phyloP scores from a whole-genome alignment of 148 eudicot species.

The Pharnaceum exiguum region DNA sequence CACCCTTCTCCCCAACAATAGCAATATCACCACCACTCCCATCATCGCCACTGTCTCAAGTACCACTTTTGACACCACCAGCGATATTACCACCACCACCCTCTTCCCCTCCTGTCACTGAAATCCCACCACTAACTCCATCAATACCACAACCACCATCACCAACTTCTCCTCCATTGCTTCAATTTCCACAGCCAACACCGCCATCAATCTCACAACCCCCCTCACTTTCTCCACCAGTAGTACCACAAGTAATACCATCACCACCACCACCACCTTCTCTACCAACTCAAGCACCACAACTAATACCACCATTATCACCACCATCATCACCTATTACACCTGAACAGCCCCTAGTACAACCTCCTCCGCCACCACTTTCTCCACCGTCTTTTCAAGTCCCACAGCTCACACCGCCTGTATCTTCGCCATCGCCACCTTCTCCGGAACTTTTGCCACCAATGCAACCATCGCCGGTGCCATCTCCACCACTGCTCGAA shows the following conservation, averaged over 20 bases:
- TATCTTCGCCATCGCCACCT: not conserved
- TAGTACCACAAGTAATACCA: not conserved
- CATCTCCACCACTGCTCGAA: conserved; percentile 16
- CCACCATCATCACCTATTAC: not conserved
- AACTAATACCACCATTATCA: not conserved
- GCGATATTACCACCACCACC: not conserved
- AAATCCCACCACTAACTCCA: not conserved
- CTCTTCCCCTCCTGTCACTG: not conserved
- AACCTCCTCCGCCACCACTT: not conserved
- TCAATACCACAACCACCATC: not conserved
- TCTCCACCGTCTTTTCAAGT: not conserved
- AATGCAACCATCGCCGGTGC: not conserved
- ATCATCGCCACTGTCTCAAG: not conserved
- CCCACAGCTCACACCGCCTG: not conserved
- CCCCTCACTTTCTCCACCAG: no score
- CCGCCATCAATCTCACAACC: not conserved
- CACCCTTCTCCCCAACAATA: no score
- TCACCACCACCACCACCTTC: not conserved
- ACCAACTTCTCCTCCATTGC: no score
- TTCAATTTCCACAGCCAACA: no score
- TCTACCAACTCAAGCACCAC: not conserved
- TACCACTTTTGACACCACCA: not conserved
- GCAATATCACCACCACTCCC: conserved; percentile 1
- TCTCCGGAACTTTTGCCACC: not conserved
- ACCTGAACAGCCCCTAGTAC: conserved; percentile 5